phyloP scores from a whole-genome alignment of 148 eudicot species.

The Hydrangea macrophylla region DNA sequence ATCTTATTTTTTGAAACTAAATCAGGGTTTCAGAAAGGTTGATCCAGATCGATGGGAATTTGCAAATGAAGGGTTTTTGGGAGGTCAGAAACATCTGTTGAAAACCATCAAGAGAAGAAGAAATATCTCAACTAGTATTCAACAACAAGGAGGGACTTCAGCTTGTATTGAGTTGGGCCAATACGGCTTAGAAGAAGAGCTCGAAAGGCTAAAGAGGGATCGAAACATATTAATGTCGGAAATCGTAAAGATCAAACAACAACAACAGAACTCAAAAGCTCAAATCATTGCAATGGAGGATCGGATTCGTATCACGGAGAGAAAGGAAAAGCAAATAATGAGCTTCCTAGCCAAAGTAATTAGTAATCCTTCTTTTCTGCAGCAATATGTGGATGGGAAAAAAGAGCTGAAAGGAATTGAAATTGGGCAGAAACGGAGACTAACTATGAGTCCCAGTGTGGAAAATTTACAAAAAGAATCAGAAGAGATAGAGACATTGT shows the following conservation, averaged over 20 bases:
- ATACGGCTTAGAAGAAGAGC: constrained; percentile 74
- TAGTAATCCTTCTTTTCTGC: constrained; percentile 49
- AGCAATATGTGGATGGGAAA: constrained; percentile 45
- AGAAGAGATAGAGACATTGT: constrained; percentile 39
- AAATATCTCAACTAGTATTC: constrained; percentile 42
- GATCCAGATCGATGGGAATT: constrained; percentile 95
- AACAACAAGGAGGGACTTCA: constrained; percentile 36
- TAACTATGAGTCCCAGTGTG: constrained; percentile 46
- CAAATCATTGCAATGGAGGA: constrained; percentile 53
- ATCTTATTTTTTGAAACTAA: constrained; percentile 5
- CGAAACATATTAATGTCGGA: constrained; percentile 50
- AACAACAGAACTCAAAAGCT: constrained; percentile 57
- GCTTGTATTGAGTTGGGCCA: constrained; percentile 73
- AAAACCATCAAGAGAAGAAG: constrained; percentile 74
- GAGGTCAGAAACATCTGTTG: constrained; percentile 82
- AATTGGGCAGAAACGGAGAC: constrained; percentile 61
- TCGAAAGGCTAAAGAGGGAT: constrained; percentile 60
- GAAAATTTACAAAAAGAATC: constrained; percentile 46
- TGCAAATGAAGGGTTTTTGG: constrained; percentile 78
- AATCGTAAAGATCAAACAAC: constrained; percentile 61
- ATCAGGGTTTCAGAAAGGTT: constrained; percentile 85
- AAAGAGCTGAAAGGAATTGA: constrained; percentile 26
- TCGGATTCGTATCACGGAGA: constrained; percentile 45
- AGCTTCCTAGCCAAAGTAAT: constrained; percentile 67
- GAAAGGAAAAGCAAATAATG: constrained; percentile 69